Evolutionary conservation across 148 eudicot genomes (phyloP).

Genomic region (Chenopodium quinoa): DNA sequence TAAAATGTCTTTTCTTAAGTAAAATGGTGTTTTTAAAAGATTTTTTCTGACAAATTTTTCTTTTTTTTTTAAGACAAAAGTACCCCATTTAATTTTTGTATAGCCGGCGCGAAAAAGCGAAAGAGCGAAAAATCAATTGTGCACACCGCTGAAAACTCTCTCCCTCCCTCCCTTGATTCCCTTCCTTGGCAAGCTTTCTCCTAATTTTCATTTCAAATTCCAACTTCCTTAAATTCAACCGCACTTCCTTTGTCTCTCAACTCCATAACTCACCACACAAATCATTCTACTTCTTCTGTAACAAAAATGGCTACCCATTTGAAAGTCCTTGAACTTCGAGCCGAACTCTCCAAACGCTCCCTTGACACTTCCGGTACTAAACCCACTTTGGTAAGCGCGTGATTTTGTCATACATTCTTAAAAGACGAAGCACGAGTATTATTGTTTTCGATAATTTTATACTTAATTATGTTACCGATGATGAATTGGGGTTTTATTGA

Average conservation of each 20-base stretch:
- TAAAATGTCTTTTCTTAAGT: no score
- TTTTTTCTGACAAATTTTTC: no score
- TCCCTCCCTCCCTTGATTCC: neutral
- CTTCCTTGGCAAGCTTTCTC: conserved; percentile 13
- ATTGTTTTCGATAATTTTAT: no score
- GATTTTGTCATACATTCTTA: neutral
- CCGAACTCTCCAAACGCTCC: conserved; percentile 64
- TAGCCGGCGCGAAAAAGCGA: no score
- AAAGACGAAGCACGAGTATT: no score
- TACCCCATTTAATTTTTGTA: no score
- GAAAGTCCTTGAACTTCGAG: conserved; percentile 75
- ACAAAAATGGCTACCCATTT: conserved; percentile 37
- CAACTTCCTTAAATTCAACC: neutral
- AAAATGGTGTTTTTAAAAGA: no score
- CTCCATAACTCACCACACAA: neutral
- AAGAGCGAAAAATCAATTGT: neutral
- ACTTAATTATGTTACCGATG: no score
- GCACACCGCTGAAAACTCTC: neutral
- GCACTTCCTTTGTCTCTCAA: neutral
- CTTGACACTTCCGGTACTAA: conserved; percentile 69
- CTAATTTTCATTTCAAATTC: neutral
- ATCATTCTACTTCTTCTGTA: no score
- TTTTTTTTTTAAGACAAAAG: no score
- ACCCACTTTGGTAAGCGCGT: conserved; percentile 47
- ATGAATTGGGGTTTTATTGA: no score